Conservation (phyloP, 441 rosid species). For the Theobroma grandiflorum region DNA sequence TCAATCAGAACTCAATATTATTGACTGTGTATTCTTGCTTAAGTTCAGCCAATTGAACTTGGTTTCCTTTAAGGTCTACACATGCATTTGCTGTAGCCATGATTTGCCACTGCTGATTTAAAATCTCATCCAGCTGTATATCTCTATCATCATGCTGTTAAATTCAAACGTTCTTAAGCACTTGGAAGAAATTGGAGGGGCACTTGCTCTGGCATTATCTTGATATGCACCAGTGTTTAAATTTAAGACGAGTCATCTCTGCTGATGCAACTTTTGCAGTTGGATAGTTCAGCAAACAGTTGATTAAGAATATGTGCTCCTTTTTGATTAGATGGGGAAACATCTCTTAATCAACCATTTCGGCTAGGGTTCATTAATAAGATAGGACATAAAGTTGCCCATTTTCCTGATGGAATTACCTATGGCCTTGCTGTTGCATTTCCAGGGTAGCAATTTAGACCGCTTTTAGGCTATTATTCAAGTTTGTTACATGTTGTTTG, state of each 20-base stretch:
- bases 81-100: not conserved
- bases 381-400: slow-evolving; percentile 11
- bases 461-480: not conserved
- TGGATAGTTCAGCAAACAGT: not conserved
- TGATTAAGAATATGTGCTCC: not conserved
- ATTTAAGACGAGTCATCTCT: not conserved
- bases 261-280: not conserved
- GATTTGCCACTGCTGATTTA: not conserved
- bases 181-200: slow-evolving; percentile 15
- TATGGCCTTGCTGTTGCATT: not conserved
- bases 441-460: slow-evolving; percentile 6
- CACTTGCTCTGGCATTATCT: not conserved
- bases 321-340: slow-evolving; percentile 6
- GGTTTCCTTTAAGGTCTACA: not conserved
- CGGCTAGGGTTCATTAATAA: not conserved
- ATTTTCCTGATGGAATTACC: not conserved
- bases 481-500: not conserved
- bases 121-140: not conserved
- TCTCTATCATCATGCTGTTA: not conserved
- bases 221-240: not conserved
- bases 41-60: not conserved
- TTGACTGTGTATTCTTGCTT: not conserved
- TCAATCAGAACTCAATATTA: not conserved
- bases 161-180: not conserved
- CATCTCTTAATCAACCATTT: not conserved